Conservation (phyloP, 2,329 filamentous ascomycete species). For the Scytalidium sp. region DNA sequence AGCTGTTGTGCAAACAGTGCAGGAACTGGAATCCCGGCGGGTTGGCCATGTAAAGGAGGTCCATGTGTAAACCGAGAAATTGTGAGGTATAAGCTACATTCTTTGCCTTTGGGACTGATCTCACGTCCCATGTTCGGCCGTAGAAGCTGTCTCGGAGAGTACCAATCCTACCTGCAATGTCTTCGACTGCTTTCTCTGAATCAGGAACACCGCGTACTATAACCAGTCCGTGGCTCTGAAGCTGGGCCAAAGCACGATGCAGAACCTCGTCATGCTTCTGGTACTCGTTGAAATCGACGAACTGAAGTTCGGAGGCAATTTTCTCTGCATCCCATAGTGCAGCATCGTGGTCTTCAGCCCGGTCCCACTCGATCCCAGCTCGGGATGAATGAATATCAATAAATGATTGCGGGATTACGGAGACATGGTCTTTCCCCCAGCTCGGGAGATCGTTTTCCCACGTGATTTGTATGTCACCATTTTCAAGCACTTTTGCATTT, state of each 20-base stretch:
- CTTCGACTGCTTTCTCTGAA: constrained; percentile 60
- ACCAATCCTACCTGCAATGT: constrained; percentile 71
- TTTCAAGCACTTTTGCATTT: constrained; percentile 30
- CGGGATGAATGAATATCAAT: not conserved
- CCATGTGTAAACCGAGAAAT: constrained; percentile 86
- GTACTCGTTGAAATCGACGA: constrained; percentile 69
- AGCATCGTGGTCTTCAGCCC: constrained; percentile 2
- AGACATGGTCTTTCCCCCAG: constrained; percentile 21
- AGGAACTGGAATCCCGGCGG: constrained; percentile 82
- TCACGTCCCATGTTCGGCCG: constrained; percentile 86
- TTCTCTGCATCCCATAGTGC: constrained; percentile 44
- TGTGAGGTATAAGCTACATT: constrained; percentile 89
- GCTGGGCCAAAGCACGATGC: constrained; percentile 55
- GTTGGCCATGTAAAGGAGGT: constrained; percentile 80
- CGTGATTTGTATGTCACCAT: constrained; percentile 42
- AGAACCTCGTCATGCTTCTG: constrained; percentile 58
- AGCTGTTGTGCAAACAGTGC: constrained; percentile 82
- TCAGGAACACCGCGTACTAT: constrained; percentile 74
- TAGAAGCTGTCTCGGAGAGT: constrained; percentile 85
- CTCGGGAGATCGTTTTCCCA: constrained; percentile 54
- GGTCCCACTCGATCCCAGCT: not conserved
- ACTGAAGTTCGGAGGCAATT: constrained; percentile 47
- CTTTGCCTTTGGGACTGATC: constrained; percentile 75
- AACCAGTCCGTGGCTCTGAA: constrained; percentile 68
- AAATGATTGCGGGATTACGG: constrained; percentile 16